Percentiles rank a stretch among this genome's conserved stretches.
phyloP scores from a whole-genome alignment of 1,284 basidiomycete genomes.

The Marasmius sp. region DNA sequence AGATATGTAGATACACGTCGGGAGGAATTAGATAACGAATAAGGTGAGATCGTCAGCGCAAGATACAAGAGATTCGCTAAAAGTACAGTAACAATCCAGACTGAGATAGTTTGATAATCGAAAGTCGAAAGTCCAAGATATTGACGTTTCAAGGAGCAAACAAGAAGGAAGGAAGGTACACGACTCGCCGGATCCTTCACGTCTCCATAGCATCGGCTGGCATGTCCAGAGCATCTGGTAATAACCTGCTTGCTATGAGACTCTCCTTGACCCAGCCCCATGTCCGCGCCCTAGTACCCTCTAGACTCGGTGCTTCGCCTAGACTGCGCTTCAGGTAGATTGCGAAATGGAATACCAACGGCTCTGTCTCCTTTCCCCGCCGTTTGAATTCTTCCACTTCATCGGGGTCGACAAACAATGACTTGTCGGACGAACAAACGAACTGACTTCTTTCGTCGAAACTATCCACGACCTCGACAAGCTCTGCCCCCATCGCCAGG shows the following conservation, averaged over 20 bases:
- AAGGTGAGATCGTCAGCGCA: not conserved
- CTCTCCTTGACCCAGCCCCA: not conserved
- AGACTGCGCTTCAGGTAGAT: not conserved
- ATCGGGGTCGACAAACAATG: not conserved
- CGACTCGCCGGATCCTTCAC: not conserved
- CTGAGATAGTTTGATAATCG: too few species aligned
- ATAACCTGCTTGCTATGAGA: conserved; percentile 1
- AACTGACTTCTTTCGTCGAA: not conserved
- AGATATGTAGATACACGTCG: not conserved
- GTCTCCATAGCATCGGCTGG: not conserved
- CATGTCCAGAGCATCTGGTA: not conserved
- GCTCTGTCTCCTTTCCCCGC: not conserved
- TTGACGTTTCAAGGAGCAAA: not conserved
- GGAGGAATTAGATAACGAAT: too few species aligned
- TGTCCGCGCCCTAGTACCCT: not conserved
- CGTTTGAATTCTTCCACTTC: not conserved
- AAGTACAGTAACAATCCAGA: not conserved
- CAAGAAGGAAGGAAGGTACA: not conserved
- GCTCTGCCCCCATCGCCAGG: conserved; percentile 70
- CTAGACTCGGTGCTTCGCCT: not conserved
- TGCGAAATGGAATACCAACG: not conserved
- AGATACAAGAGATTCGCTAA: not conserved
- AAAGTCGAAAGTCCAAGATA: too few species aligned
- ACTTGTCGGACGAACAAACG: not conserved
- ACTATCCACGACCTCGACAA: conserved; percentile 45